Conservation (phyloP, 108 stramenopile species). For the Mediolabrus comicus region DNA sequence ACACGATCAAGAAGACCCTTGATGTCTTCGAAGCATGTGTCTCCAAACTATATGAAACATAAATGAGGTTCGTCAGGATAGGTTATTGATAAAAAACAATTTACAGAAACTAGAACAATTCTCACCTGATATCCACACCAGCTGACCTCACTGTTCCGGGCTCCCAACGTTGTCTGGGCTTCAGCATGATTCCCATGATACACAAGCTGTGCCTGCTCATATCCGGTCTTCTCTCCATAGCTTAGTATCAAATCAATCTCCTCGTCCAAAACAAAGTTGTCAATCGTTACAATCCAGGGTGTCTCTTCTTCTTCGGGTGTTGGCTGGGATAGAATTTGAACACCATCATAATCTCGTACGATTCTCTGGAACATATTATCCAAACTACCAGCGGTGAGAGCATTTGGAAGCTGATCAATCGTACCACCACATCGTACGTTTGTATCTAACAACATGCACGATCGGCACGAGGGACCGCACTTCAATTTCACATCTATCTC, state of each 20-base stretch:
- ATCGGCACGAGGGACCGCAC: slow-evolving; percentile 70
- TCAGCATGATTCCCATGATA: slow-evolving; percentile 61
- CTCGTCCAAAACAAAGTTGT: slow-evolving; percentile 65
- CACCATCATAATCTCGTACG: slow-evolving; percentile 53
- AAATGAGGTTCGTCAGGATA: too few relatives aligned
- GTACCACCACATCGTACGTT: slow-evolving; percentile 54
- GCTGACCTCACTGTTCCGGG: slow-evolving; percentile 53
- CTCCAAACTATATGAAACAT: too few relatives aligned
- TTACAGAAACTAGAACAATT: slow-evolving; percentile 11
- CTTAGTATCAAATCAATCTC: slow-evolving; percentile 63
- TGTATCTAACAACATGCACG: slow-evolving; percentile 74
- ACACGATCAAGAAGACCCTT: slow-evolving; percentile 49
- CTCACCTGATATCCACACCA: slow-evolving; percentile 50
- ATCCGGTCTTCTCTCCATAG: slow-evolving; percentile 48
- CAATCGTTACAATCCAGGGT: slow-evolving; percentile 81
- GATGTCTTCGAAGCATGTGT: slow-evolving; percentile 41
- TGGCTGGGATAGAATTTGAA: slow-evolving; percentile 64
- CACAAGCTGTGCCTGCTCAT: slow-evolving; percentile 67
- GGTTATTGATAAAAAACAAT: slow-evolving; percentile 23
- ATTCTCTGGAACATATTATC: slow-evolving; percentile 70
- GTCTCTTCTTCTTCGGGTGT: slow-evolving; percentile 15
- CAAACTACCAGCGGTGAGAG: slow-evolving; percentile 46
- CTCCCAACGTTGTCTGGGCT: slow-evolving; percentile 19
- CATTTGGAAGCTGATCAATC: slow-evolving; percentile 37
- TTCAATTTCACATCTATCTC: slow-evolving; percentile 68